Percentiles rank a stretch among this genome's conserved stretches.
Conservation (phyloP, 2,329 filamentous ascomycete species). For the Stemphylium beticola region DNA sequence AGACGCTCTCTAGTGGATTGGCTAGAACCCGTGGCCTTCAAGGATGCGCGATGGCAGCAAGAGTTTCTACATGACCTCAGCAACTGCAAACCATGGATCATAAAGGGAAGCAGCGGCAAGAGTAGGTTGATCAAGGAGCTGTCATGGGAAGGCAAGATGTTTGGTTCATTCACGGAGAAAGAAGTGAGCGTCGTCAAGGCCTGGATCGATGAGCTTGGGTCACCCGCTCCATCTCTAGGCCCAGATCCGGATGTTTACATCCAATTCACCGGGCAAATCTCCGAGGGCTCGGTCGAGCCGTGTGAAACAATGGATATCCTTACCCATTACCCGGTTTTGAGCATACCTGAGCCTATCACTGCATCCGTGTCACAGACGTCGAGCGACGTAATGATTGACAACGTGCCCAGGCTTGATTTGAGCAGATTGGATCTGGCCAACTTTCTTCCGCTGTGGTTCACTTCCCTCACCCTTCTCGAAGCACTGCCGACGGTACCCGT, state of each 20-base stretch:
- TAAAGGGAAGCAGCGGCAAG: conserved; percentile 47
- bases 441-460: conserved; percentile 50
- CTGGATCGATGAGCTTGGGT: conserved; percentile 51
- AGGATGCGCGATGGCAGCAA: conserved; percentile 40
- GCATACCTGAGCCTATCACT: neutral
- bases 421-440: conserved; percentile 1
- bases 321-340: conserved; percentile 17
- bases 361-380: neutral
- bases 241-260: conserved; percentile 26
- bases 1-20: conserved; percentile 49
- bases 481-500: conserved; percentile 45
- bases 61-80: conserved; percentile 48
- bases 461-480: conserved; percentile 49
- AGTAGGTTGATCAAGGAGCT: conserved; percentile 54
- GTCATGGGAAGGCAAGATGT: conserved; percentile 58
- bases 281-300: neutral
- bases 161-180: conserved; percentile 55
- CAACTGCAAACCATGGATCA: conserved; percentile 51
- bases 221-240: neutral
- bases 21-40: conserved; percentile 48
- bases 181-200: conserved; percentile 48
- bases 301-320: conserved; percentile 12
- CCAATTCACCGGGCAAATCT: conserved; percentile 23
- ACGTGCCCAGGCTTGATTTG: neutral
- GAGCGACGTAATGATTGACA: neutral